Percentiles rank a stretch among this genome's conserved stretches.
Conservation (phyloP, 2,329 filamentous ascomycete genomes). For the Fusarium protoensiforme region DNA sequence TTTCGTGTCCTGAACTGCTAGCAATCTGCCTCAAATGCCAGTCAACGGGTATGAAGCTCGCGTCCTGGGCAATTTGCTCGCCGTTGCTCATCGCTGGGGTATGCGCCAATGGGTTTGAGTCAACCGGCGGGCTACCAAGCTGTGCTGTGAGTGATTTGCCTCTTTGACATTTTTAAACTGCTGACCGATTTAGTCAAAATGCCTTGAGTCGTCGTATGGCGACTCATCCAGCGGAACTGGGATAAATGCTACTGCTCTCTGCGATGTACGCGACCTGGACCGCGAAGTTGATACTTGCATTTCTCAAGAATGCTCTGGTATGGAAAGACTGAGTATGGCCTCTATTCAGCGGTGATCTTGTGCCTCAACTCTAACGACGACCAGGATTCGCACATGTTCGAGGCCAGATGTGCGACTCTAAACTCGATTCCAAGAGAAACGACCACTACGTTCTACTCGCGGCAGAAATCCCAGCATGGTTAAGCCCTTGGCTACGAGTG, state of each 20-base stretch:
- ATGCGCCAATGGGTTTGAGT: constrained; percentile 14
- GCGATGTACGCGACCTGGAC: constrained; percentile 6
- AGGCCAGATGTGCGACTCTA: constrained; percentile 47
- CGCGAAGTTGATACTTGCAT: constrained; percentile 25
- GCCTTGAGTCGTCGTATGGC: constrained; percentile 10
- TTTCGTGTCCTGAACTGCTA: background rate
- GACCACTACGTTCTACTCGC: constrained; percentile 50
- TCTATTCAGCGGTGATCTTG: background rate
- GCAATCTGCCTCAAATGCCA: constrained; percentile 29
- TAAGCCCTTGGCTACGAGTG: constrained; percentile 50
- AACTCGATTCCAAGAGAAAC: constrained; percentile 44
- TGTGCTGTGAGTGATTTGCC: constrained; percentile 16
- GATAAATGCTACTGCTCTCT: constrained; percentile 22
- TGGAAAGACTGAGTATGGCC: constrained; percentile 36
- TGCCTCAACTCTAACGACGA: constrained; percentile 4
- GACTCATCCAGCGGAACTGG: background rate
- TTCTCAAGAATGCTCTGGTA: constrained; percentile 21
- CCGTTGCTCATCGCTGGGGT: constrained; percentile 25
- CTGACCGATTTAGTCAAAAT: constrained; percentile 14
- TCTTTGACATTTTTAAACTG: background rate
- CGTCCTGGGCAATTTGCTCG: constrained; percentile 31
- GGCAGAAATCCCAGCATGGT: constrained; percentile 49
- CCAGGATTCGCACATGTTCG: constrained; percentile 47
- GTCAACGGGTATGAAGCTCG: constrained; percentile 32
- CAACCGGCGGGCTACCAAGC: constrained; percentile 17